phyloP scores from a whole-genome alignment of 495 filamentous ascomycete genomes.

The Penicillium roqueforti region DNA sequence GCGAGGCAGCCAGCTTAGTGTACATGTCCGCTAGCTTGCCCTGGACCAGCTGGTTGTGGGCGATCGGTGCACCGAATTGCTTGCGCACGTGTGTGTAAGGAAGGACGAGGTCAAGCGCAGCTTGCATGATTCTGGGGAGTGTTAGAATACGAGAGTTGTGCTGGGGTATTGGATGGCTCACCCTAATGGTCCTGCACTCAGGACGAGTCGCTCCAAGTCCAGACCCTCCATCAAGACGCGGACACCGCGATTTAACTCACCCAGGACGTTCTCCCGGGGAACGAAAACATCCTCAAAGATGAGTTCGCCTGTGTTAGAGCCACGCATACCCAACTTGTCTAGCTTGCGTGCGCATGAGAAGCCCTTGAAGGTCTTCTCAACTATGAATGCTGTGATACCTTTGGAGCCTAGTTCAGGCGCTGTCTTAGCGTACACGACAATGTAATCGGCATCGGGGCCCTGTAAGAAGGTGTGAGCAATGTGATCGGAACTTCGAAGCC shows the following conservation, averaged over 20 bases:
- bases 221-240: slow-evolving; percentile 93
- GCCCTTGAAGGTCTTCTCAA: slow-evolving; percentile 66
- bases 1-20: slow-evolving; percentile 78
- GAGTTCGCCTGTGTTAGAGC: slow-evolving; percentile 93
- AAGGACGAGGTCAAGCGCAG: slow-evolving; percentile 77
- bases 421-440: slow-evolving; percentile 96
- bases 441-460: slow-evolving; percentile 85
- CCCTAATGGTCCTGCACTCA: slow-evolving; percentile 86
- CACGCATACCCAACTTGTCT: slow-evolving; percentile 97
- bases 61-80: slow-evolving; percentile 86
- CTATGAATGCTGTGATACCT: slow-evolving; percentile 92
- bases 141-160: slow-evolving; percentile 9
- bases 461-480: slow-evolving; percentile 19
- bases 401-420: slow-evolving; percentile 74
- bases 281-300: slow-evolving; percentile 93
- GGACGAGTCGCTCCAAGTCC: slow-evolving; percentile 88
- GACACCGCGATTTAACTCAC: slow-evolving; percentile 75
- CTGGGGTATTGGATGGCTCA: slow-evolving; percentile 21
- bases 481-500: neutral
- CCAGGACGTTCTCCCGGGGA: slow-evolving; percentile 74
- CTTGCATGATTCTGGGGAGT: slow-evolving; percentile 76
- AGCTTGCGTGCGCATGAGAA: slow-evolving; percentile 89
- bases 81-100: slow-evolving; percentile 86
- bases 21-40: slow-evolving; percentile 97
- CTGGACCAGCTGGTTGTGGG: slow-evolving; percentile 90